These are phyloP conservation scores for Viola pubescens DNA, from an alignment of 441 rosid genomes.

Conservation along the genomic window DNA sequence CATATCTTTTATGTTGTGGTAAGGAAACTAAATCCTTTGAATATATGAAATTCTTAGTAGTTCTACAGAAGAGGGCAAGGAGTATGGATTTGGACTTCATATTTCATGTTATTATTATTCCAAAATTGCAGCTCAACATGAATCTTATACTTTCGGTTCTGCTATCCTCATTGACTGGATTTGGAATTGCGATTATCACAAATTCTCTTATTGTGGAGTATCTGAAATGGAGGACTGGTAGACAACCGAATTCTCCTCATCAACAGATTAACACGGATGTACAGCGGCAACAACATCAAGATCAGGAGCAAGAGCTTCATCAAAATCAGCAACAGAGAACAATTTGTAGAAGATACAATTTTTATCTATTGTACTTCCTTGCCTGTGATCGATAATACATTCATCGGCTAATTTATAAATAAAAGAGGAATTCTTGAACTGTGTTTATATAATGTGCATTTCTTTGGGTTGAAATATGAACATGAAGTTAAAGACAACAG, in stretches of 20 bases:
- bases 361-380: too few species aligned
- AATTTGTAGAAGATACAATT: slow-evolving; percentile 6
- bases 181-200: slow-evolving; percentile 54
- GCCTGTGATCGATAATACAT: too few species aligned
- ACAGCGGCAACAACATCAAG: slow-evolving; percentile 22
- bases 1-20: slow-evolving; percentile 67
- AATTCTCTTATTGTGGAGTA: slow-evolving; percentile 43
- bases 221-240: slow-evolving; percentile 27
- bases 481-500: too few species aligned
- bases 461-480: too few species aligned
- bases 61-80: background rate
- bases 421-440: too few species aligned
- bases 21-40: slow-evolving; percentile 18
- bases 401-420: too few species aligned
- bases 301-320: slow-evolving; percentile 11
- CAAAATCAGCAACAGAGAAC: slow-evolving; percentile 13
- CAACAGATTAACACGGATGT: slow-evolving; percentile 16
- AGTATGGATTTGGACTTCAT: background rate
- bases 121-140: slow-evolving; percentile 44
- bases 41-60: background rate
- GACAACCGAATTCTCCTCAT: slow-evolving; percentile 16
- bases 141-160: slow-evolving; percentile 55
- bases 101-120: background rate
- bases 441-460: too few species aligned
- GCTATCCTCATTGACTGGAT: slow-evolving; percentile 58